A percentile compares a stretch with the other conserved stretches of the same genome.
Conservation (phyloP, 78 protist genomes). For the Emiliania huxleyi region DNA sequence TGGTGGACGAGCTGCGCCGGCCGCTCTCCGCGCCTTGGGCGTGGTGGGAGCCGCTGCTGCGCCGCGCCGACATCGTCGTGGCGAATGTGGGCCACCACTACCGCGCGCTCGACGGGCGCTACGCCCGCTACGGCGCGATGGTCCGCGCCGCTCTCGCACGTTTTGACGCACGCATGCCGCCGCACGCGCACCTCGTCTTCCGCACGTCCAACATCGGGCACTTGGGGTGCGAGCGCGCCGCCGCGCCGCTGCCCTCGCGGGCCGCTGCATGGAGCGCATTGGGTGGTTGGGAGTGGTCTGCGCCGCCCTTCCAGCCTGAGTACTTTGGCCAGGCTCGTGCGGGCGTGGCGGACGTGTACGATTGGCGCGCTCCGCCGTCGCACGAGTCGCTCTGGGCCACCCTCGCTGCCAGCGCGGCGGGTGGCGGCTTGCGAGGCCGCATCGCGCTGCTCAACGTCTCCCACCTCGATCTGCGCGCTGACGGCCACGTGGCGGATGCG, state of each 20-base stretch:
- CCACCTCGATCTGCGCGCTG: not conserved
- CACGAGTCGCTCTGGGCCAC: not conserved
- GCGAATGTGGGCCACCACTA: not conserved
- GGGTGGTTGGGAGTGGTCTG: not conserved
- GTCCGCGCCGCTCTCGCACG: not conserved
- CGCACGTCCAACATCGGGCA: not conserved
- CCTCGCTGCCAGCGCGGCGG: not conserved
- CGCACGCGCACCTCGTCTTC: not conserved
- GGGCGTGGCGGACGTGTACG: not conserved
- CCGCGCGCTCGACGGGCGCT: not conserved
- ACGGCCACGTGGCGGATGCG: not conserved
- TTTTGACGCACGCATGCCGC: not conserved
- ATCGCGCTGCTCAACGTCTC: not conserved
- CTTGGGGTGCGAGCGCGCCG: not conserved
- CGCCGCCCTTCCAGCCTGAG: not conserved
- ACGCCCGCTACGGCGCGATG: not conserved
- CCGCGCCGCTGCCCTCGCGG: not conserved
- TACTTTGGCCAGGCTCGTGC: not conserved
- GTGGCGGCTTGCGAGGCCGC: not conserved
- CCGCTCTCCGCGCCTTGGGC: not conserved
- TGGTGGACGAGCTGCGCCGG: not conserved
- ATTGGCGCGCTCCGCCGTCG: slow-evolving; percentile 10
- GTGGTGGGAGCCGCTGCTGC: not conserved
- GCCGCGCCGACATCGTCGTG: not conserved
- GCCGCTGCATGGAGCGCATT: not conserved